Percentiles rank a stretch among this genome's conserved stretches.
Conservation (phyloP, 108 stramenopile genomes). For the Skeletonema marinoi region DNA sequence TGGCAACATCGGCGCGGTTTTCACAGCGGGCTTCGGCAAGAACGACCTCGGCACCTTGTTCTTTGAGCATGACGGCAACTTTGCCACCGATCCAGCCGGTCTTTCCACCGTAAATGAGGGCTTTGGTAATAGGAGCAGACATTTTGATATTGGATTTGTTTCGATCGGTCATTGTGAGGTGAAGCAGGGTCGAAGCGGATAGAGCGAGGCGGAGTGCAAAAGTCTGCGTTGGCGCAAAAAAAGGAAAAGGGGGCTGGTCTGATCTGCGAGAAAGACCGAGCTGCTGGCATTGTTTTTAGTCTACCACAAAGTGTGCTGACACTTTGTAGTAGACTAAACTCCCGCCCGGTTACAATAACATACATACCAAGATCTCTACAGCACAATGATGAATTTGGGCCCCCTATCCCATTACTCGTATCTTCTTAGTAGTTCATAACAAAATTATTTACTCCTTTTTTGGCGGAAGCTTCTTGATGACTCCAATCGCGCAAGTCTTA, state of each 20-base stretch:
- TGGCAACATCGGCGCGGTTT: constrained; percentile 88
- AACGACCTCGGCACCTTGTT: constrained; percentile 82
- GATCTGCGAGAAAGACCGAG: not conserved
- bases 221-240: not conserved
- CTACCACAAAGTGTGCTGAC: too few relatives aligned
- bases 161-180: not conserved
- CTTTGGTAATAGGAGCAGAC: constrained; percentile 54
- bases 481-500: constrained; percentile 98
- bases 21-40: constrained; percentile 90
- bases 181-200: not conserved
- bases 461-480: constrained; percentile 92
- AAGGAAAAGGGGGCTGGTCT: not conserved
- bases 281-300: too few relatives aligned
- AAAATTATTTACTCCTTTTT: constrained; percentile 69
- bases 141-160: not conserved
- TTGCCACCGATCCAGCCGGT: constrained; percentile 98
- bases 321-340: too few relatives aligned
- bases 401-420: not conserved
- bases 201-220: too few relatives aligned
- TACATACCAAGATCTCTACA: too few relatives aligned
- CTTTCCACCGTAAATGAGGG: constrained; percentile 94
- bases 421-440: not conserved
- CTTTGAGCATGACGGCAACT: constrained; percentile 80
- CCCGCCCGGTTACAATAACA: too few relatives aligned
- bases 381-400: not conserved